Evolutionary conservation across 306 rosid genomes (phyloP), one percentile per base, ranked within the genome.

Genomic region (Cajanus cajan): DNA sequence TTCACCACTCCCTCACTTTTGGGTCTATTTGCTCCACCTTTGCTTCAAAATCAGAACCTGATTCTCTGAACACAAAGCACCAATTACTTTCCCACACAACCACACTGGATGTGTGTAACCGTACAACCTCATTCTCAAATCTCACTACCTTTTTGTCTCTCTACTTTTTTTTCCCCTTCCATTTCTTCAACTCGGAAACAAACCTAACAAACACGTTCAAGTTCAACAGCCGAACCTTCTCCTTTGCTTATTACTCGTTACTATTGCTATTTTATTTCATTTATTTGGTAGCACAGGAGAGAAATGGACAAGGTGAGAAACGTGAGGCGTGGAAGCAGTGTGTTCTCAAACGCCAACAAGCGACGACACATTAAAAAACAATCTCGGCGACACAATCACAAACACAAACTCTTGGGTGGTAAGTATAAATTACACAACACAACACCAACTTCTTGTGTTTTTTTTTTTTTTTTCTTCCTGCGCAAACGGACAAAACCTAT

Each of bases 231-330:
- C 11, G 4, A 55, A 55, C n/a, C 63, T 55, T 57, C 64, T 57
- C 64, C 24, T 57, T 57, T 19, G 3, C 58, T 51, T 18, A 51
- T 7, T 25, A 25, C 2, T 9, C 7, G 18, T 6, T n/a, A 50
- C 6, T 6, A 7, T n/a, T n/a, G 2, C 6, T n/a, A 50, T 24
- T 54, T 36, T 43, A 41, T 36, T 16, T 0, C 5, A 4, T 0
- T 43, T 5, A 16, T 33, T 18, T 47, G 54, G 28, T 48, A 4
- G 31, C 40, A 24, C 62, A 2, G 0, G 62, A 24, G 33, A 40
- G 76, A 84, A 79, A 92, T 85, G 90, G 86, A 88, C 91, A 90
- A 89, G 68, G 65, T 70, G 68, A 83, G 81, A 79, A 84, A 86
- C 51, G 76, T 80, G 89, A 87, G 86, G 86, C 89, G 90, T 79